A percentile compares a stretch with the other conserved stretches of the same genome.
These are phyloP conservation scores for Dothistroma septosporum DNA, from an alignment of 2,329 filamentous ascomycete genomes.

Conservation along the genomic window DNA sequence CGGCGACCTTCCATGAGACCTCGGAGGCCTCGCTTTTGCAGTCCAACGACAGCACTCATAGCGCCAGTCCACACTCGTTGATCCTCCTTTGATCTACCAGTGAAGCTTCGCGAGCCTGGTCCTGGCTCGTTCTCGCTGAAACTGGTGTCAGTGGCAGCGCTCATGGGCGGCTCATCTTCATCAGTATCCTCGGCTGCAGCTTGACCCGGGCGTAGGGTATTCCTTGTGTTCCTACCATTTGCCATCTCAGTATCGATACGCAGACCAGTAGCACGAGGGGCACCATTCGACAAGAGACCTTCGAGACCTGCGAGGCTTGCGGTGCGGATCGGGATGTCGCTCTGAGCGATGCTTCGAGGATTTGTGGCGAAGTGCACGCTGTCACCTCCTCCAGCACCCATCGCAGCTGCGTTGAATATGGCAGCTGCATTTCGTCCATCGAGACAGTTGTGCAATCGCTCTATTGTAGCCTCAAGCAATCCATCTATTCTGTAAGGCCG, in stretches of 20 bases:
- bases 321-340: conserved; percentile 38
- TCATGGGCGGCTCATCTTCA: conserved; percentile 36
- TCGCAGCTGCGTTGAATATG: conserved; percentile 96
- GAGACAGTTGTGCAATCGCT: conserved; percentile 80
- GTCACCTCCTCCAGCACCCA: conserved; percentile 90
- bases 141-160: conserved; percentile 34
- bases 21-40: conserved; percentile 88
- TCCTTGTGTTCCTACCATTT: conserved; percentile 36
- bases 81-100: conserved; percentile 40
- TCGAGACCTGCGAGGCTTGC: conserved; percentile 50
- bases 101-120: conserved; percentile 36
- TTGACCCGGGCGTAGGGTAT: conserved; percentile 35
- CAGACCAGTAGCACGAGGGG: conserved; percentile 37
- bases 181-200: conserved; percentile 31
- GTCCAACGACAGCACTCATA: conserved; percentile 82
- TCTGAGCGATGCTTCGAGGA: conserved; percentile 32
- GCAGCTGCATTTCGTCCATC: conserved; percentile 93
- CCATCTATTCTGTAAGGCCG: conserved; percentile 92
- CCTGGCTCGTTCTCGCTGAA: conserved; percentile 33
- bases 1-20: conserved; percentile 92
- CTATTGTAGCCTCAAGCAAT: conserved; percentile 84
- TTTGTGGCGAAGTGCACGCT: conserved; percentile 62
- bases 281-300: conserved; percentile 41
- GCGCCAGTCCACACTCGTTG: conserved; percentile 75
- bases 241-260: conserved; percentile 51